A percentile compares a stretch with the other conserved stretches of the same genome.
Conservation (phyloP, 2,329 filamentous ascomycete species). For the Monilinia vaccinii-corymbosi region DNA sequence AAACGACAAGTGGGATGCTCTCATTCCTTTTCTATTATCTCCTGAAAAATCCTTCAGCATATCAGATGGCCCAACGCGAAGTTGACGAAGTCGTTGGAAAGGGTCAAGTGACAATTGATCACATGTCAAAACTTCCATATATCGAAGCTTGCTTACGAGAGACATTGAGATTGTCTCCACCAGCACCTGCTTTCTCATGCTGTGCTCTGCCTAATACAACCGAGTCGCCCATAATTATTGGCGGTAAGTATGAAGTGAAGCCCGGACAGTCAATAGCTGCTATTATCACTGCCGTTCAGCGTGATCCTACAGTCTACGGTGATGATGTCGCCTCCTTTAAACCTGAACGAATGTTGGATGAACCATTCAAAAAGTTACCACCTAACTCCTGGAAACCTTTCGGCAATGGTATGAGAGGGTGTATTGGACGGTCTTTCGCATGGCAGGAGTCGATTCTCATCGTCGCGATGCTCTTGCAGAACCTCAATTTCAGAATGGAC, state of each 20-base stretch:
- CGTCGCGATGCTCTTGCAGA: constrained; percentile 57
- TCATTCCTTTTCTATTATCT: constrained; percentile 44
- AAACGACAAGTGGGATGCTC: constrained; percentile 52
- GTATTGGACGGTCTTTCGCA: constrained; percentile 66
- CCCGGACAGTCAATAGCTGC: constrained; percentile 39
- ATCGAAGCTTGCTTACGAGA: constrained; percentile 58
- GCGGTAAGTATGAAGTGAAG: constrained; percentile 29
- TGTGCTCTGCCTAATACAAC: constrained; percentile 31
- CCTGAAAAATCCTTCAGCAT: constrained; percentile 39
- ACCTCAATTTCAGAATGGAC: constrained; percentile 57
- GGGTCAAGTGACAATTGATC: constrained; percentile 36
- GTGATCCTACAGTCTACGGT: constrained; percentile 57
- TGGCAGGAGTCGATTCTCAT: constrained; percentile 63
- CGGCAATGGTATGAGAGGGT: constrained; percentile 61
- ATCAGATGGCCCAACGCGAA: constrained; percentile 40
- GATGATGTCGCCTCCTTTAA: constrained; percentile 56
- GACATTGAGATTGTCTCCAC: constrained; percentile 45
- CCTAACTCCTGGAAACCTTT: constrained; percentile 64
- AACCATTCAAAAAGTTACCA: constrained; percentile 56
- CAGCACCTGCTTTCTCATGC: constrained; percentile 38
- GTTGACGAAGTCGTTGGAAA: constrained; percentile 44
- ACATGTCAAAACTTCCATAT: constrained; percentile 50
- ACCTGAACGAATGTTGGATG: constrained; percentile 65
- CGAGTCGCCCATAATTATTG: constrained; percentile 30
- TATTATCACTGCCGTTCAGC: constrained; percentile 32